phyloP scores from a whole-genome alignment of 2,329 filamentous ascomycete species.

The Claviceps arundinis region DNA sequence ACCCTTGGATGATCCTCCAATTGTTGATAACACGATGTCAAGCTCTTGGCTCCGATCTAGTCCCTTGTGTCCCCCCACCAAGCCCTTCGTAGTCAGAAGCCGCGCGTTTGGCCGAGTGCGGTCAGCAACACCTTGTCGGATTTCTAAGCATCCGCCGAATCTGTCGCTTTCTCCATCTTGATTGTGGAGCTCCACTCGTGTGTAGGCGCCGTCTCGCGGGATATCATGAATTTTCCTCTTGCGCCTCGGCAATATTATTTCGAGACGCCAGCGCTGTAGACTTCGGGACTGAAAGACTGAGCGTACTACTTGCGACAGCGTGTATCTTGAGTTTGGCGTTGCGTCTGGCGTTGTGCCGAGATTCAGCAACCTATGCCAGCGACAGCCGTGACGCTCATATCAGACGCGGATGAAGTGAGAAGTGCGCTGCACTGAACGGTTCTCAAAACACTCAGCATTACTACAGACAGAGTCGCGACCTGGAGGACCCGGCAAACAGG shows the following conservation, averaged over 20 bases:
- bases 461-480: background rate
- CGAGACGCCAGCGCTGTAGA: background rate
- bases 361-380: too few relatives aligned
- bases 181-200: constrained; percentile 5
- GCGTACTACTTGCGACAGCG: background rate
- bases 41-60: too few relatives aligned
- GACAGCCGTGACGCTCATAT: background rate
- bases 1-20: too few relatives aligned
- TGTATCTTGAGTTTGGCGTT: background rate
- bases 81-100: background rate
- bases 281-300: background rate
- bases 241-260: background rate
- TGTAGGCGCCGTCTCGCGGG: background rate
- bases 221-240: background rate
- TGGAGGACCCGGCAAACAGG: background rate
- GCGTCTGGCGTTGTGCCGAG: background rate
- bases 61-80: too few relatives aligned
- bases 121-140: constrained; percentile 2
- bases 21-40: too few relatives aligned
- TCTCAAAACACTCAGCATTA: background rate
- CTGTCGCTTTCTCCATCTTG: constrained; percentile 2
- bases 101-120: background rate
- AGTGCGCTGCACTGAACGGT: background rate
- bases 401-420: background rate
- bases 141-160: constrained; percentile 7